Conservation (phyloP, 495 filamentous ascomycete species). For the Neurospora hispaniola region DNA sequence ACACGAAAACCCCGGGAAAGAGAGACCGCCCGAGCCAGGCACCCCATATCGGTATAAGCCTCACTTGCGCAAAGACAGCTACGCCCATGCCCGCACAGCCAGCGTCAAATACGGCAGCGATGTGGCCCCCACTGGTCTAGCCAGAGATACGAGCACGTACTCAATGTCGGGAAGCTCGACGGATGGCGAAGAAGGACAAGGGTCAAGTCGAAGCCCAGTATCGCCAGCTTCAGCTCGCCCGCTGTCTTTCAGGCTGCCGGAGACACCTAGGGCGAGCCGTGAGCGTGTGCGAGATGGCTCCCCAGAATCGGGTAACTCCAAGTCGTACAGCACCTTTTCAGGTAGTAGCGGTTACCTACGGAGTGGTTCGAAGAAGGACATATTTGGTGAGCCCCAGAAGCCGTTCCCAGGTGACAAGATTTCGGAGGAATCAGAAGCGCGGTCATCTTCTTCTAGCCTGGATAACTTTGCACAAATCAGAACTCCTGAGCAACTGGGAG, state of each 20-base stretch:
- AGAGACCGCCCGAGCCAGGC: constrained; percentile 37
- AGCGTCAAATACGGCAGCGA: constrained; percentile 41
- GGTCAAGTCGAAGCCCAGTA: constrained; percentile 12
- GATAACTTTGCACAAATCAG: constrained; percentile 6
- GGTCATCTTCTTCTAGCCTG: constrained; percentile 8
- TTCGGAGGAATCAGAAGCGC: constrained; percentile 67
- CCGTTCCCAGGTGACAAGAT: constrained; percentile 69
- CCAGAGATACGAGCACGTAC: constrained; percentile 32
- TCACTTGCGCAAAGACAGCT: constrained; percentile 51
- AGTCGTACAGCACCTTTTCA: constrained; percentile 19
- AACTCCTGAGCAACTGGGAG: constrained; percentile 21
- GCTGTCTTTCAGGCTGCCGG: constrained; percentile 13
- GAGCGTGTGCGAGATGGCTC: constrained; percentile 19
- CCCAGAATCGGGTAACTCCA: constrained; percentile 15
- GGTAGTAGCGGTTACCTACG: constrained; percentile 22
- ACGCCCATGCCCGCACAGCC: constrained; percentile 50
- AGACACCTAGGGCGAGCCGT: constrained; percentile 18
- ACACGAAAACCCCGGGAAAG: constrained; percentile 54
- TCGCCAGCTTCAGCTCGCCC: constrained; percentile 21
- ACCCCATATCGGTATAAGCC: constrained; percentile 54
- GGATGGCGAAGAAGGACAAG: constrained; percentile 30
- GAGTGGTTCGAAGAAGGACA: constrained; percentile 43
- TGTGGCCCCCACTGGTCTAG: constrained; percentile 37
- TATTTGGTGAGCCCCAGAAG: constrained; percentile 46
- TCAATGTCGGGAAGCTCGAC: constrained; percentile 42